Evolutionary conservation across 495 filamentous ascomycete genomes (phyloP).

Genomic region (Penicillium crystallinum): DNA sequence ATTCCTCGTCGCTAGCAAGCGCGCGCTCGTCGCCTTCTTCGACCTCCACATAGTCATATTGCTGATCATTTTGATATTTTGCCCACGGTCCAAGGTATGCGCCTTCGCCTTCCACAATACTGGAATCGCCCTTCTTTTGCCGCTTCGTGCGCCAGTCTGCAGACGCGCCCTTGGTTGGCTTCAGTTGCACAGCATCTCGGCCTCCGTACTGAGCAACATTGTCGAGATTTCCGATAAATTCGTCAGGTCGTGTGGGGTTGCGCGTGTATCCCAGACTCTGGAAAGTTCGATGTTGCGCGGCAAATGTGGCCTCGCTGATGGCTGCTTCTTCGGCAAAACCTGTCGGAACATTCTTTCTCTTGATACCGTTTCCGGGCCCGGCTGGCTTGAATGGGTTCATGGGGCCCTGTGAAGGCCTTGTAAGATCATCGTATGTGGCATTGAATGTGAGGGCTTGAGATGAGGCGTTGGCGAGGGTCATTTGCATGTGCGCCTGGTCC

Average conservation of each 20-base stretch:
- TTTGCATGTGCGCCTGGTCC: constrained; percentile 53
- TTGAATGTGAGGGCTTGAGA: constrained; percentile 52
- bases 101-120: constrained; percentile 75
- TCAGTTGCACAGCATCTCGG: constrained; percentile 53
- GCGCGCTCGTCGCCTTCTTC: constrained; percentile 48
- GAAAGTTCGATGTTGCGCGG: constrained; percentile 71
- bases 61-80: constrained; percentile 61
- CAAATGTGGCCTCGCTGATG: constrained; percentile 86
- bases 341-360: constrained; percentile 88
- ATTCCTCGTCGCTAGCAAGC: constrained; percentile 73
- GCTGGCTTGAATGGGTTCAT: constrained; percentile 71
- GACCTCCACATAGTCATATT: constrained; percentile 56
- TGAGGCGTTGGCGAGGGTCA: constrained; percentile 53
- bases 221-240: constrained; percentile 51
- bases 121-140: constrained; percentile 77
- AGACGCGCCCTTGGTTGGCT: constrained; percentile 61
- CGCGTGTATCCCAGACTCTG: constrained; percentile 58
- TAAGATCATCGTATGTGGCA: constrained; percentile 68
- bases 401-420: constrained; percentile 64
- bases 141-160: constrained; percentile 62
- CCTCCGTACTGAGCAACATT: constrained; percentile 47
- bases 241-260: constrained; percentile 47
- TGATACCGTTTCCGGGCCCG: constrained; percentile 52
- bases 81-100: constrained; percentile 96
- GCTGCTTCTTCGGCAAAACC: constrained; percentile 83